Base-by-base conservation (phyloP, 2,329 filamentous ascomycete species). In the Paramyrothecium sp. region DNA sequence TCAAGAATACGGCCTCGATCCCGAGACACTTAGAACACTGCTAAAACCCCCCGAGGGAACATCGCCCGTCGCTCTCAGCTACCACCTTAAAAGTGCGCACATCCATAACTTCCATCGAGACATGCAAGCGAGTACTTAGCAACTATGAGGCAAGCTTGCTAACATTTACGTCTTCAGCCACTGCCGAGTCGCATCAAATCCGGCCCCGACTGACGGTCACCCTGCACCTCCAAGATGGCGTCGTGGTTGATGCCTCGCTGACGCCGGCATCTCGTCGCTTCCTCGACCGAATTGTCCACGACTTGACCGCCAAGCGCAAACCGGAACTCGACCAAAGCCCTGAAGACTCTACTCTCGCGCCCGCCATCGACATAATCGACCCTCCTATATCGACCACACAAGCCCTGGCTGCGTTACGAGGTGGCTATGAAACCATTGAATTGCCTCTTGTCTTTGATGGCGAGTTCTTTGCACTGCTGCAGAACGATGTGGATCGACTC, bases 381-480 rank as follows among this genome's bases (percentile, higher is more conserved):
- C 5, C 3, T 7, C 8, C 47, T 5, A 19, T 23, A 49, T 13
- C 19, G 47, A 21, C 19, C 19, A 13, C 47, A 49, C 47, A 5
- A 49, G 7, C 17, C 13, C 41, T 16, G 47, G 17, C 7, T 21
- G 47, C 17, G 7, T 13, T 19, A 16, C 38, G 60, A 3, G 61
- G 61, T 30, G 59, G 44, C 7, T 69, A 69, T 51, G 70, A 75
- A 58, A 72, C 64, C 11, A 71, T 96, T n/a, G 88, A 93, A 69
- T 83, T 96, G 7, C 89, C 91, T 19, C 76, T 96, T 2, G 85
- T 85, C 2, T 91, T 91, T 22, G 91, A 95, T 66, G 81, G 82
- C 20, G 85, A 92, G 67, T 96, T 96, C 72, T 96, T 96, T 71
- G 81, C 85, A 26, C 84, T 89, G 46, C 81, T 96, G 8, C 86